Evolutionary conservation across 805 yeast species (phyloP), one percentile per base, ranked within the genome.

Genomic region (Saccharomycopsis malanga): DNA sequence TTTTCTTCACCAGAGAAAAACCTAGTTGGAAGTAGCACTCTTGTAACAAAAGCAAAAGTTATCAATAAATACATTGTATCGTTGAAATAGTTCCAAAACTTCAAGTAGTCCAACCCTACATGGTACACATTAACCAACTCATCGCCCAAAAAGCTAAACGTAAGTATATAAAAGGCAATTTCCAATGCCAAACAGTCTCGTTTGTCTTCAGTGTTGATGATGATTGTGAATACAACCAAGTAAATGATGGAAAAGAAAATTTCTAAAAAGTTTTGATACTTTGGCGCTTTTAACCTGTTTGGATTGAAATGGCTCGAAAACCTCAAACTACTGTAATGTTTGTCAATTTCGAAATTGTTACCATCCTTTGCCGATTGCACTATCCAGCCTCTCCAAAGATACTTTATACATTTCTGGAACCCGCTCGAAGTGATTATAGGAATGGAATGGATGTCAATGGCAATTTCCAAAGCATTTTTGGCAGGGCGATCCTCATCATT

Each of bases 341-440:
- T 85, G 58, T 86, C 87, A 12, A 62, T 63, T 7, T 79, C 74
- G 57, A 81, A 87, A 14, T 78, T 77, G 18, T 75, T 72, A 5
- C 91, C 85, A 58, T 86, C 87, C 12, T 61, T 63, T 10, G 79
- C 74, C 20, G 83, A 74, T 63, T 86, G 95, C 44, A 84, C 72
- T 53, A 87, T 84, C 95, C 95, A 86, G 24, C 96, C 96, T 48
- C 89, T 69, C 96, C 96, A 87, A 42, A 87, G 63, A 94, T 95
- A 87, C 55, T 82, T 79, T 57, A 87, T 74, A 65, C 95, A 86
- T 45, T 95, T 68, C 62, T 87, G 95, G 61, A 77, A 87, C 0
- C 95, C 96, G 5, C 82, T 67, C 0, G 93, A 76, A 2, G 87
- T 80, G 54, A 87, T 84, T 17, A 87, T 80, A 17, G 73, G 71